Conservation (phyloP, 1,284 basidiomycete genomes). For the Pterulicium gracile region DNA sequence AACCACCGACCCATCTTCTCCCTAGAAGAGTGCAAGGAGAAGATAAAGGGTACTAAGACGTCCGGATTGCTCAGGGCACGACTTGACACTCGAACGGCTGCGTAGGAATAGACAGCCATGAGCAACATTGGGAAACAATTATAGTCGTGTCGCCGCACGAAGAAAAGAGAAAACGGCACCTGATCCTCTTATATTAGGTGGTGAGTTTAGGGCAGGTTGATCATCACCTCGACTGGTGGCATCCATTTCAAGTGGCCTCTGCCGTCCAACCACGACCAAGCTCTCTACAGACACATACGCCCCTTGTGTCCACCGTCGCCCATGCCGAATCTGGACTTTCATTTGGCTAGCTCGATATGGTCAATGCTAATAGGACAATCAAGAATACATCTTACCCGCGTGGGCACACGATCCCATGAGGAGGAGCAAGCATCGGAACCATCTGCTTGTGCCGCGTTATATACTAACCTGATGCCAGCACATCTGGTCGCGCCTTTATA, state of each 20-base stretch:
- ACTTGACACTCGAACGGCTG: slow-evolving; percentile 81
- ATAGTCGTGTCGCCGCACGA: slow-evolving; percentile 74
- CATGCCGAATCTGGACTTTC: too few species aligned
- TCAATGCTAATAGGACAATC: too few species aligned
- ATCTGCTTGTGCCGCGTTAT: neutral
- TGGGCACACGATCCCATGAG: neutral
- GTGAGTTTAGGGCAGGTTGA: slow-evolving; percentile 10
- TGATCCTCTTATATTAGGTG: slow-evolving; percentile 16
- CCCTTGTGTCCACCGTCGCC: too few species aligned
- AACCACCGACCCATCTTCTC: slow-evolving; percentile 72
- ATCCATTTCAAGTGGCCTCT: too few species aligned
- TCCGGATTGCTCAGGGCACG: slow-evolving; percentile 62
- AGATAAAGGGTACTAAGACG: slow-evolving; percentile 68
- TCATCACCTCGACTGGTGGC: too few species aligned
- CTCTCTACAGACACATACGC: too few species aligned
- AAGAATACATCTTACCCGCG: neutral
- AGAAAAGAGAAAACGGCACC: slow-evolving; percentile 18
- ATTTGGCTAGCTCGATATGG: too few species aligned
- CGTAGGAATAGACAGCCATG: slow-evolving; percentile 53
- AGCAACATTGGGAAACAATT: slow-evolving; percentile 73
- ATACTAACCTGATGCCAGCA: neutral
- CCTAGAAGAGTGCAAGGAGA: slow-evolving; percentile 29
- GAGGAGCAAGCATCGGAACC: slow-evolving; percentile 1
- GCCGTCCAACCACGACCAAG: too few species aligned
- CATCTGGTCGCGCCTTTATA: neutral